phyloP scores from a whole-genome alignment of 1,139 yeast genomes.

The Hanseniaspora gamundiae region DNA sequence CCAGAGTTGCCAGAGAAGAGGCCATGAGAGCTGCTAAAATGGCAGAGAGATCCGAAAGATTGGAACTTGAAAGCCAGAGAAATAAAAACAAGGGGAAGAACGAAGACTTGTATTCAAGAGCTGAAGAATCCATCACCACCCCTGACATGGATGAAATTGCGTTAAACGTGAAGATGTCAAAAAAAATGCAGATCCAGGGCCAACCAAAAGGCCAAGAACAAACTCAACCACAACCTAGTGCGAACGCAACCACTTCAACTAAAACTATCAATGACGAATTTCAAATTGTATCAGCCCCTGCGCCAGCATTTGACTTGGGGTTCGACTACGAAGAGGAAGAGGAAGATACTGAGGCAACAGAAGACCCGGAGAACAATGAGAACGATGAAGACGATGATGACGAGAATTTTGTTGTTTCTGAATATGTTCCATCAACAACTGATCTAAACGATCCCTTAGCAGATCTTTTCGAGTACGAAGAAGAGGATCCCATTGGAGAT shows the following conservation, averaged over 20 bases:
- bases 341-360: constrained; percentile 14
- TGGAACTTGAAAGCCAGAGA: constrained; percentile 15
- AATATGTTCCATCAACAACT: constrained; percentile 17
- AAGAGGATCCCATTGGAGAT: constrained; percentile 19
- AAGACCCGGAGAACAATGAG: constrained; percentile 15
- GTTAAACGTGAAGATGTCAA: not conserved
- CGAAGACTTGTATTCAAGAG: constrained; percentile 15
- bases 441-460: constrained; percentile 26
- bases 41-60: constrained; percentile 45
- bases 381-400: constrained; percentile 10
- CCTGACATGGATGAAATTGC: constrained; percentile 6
- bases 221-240: constrained; percentile 7
- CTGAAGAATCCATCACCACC: constrained; percentile 6
- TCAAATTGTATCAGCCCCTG: constrained; percentile 16
- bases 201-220: constrained; percentile 7
- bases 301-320: constrained; percentile 27
- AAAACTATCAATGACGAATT: constrained; percentile 18
- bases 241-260: constrained; percentile 7
- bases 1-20: constrained; percentile 53
- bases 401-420: constrained; percentile 11
- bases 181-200: not conserved
- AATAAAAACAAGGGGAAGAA: constrained; percentile 1
- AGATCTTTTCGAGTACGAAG: constrained; percentile 25
- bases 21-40: constrained; percentile 44
- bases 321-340: constrained; percentile 30